phyloP scores from a whole-genome alignment of 2,329 filamentous ascomycete species.

The Bipolaris victoriae region DNA sequence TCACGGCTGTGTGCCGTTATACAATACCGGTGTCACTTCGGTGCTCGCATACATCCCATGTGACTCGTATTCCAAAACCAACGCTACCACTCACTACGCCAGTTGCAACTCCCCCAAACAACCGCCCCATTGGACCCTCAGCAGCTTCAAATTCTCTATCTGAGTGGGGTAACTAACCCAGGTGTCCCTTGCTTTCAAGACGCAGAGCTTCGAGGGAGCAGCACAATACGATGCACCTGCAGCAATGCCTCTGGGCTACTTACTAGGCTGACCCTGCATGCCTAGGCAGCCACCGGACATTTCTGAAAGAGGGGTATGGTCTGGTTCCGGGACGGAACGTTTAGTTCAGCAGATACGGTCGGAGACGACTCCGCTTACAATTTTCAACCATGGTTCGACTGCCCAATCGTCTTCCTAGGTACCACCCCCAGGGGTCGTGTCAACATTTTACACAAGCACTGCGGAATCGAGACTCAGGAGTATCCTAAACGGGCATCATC shows the following conservation, averaged over 20 bases:
- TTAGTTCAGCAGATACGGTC: conserved; percentile 2
- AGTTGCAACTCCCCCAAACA: conserved; percentile 6
- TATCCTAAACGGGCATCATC: neutral
- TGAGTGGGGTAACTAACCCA: neutral
- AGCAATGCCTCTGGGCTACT: neutral
- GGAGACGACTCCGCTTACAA: conserved; percentile 10
- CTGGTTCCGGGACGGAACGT: conserved; percentile 6
- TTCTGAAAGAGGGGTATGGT: conserved; percentile 3
- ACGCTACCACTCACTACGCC: neutral
- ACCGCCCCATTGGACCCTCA: neutral
- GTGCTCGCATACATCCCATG: neutral
- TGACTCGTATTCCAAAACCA: conserved; percentile 5
- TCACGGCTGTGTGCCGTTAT: neutral
- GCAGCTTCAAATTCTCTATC: neutral
- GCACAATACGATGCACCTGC: neutral
- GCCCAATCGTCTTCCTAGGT: neutral
- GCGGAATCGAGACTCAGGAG: neutral
- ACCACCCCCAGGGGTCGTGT: neutral
- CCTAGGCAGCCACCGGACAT: conserved; percentile 7
- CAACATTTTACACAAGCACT: neutral
- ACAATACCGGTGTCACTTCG: conserved; percentile 13
- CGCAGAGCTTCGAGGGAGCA: neutral
- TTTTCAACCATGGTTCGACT: neutral
- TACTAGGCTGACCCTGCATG: conserved; percentile 10
- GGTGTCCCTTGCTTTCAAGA: neutral